A percentile compares a stretch with the other conserved stretches of the same genome.
Evolutionary conservation across 2,329 filamentous ascomycete genomes (phyloP).

Genomic region (Didymella exigua): DNA sequence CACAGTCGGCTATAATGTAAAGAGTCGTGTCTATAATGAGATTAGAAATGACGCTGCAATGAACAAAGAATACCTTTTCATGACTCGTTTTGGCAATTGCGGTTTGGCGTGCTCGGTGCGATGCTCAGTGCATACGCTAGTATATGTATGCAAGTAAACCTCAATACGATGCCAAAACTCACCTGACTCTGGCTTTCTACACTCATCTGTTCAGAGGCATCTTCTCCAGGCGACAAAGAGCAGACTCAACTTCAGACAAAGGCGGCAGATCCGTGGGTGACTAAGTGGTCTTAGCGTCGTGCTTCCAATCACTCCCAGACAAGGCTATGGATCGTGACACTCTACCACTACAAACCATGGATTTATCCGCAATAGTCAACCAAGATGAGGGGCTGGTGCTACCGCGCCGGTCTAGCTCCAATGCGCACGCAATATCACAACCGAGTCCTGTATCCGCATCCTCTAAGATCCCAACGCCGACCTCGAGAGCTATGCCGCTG

Average conservation of each 20-base stretch:
- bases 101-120: slow-evolving; percentile 27
- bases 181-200: not conserved
- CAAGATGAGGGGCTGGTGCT: slow-evolving; percentile 38
- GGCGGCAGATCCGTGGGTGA: slow-evolving; percentile 1
- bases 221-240: not conserved
- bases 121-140: slow-evolving; percentile 35
- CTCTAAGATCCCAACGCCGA: slow-evolving; percentile 38
- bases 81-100: slow-evolving; percentile 34
- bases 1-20: slow-evolving; percentile 18
- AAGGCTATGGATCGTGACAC: slow-evolving; percentile 28
- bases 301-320: slow-evolving; percentile 19
- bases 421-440: slow-evolving; percentile 33
- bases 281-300: slow-evolving; percentile 17
- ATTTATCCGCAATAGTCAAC: slow-evolving; percentile 45
- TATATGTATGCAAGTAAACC: slow-evolving; percentile 27
- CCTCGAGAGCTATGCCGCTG: slow-evolving; percentile 34
- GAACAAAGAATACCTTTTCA: slow-evolving; percentile 22
- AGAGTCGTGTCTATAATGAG: slow-evolving; percentile 18
- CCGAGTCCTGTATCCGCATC: slow-evolving; percentile 37
- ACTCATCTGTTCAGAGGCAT: not conserved
- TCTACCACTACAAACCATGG: slow-evolving; percentile 41
- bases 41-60: slow-evolving; percentile 16
- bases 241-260: slow-evolving; percentile 2
- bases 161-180: slow-evolving; percentile 1
- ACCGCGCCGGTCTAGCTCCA: slow-evolving; percentile 42